Evolutionary conservation across 352 stramenopile species (phyloP).

Genomic region (Phytophthora brassicae): DNA sequence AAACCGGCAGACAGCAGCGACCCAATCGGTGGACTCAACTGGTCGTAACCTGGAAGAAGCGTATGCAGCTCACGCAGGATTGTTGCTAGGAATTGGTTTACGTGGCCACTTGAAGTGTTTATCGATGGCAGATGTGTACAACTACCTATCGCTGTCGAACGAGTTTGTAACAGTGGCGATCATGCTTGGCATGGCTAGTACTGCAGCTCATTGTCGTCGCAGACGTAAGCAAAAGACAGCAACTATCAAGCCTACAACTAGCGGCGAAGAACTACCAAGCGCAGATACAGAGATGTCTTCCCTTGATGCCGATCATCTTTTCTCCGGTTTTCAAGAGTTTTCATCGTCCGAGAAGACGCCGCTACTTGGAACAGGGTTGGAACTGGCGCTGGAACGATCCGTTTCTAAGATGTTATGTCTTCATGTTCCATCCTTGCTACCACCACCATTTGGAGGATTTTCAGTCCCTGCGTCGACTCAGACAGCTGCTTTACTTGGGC

Average conservation of each 20-base stretch:
- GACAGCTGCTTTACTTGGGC: constrained; percentile 93
- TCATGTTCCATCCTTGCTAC: constrained; percentile 96
- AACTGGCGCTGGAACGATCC: constrained; percentile 79
- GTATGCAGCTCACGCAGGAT: constrained; percentile 92
- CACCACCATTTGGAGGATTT: constrained; percentile 93
- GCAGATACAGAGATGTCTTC: constrained; percentile 17
- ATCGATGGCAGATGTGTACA: constrained; percentile 98
- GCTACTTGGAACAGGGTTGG: constrained; percentile 45
- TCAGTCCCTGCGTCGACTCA: constrained; percentile 95
- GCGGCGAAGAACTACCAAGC: constrained; percentile 4
- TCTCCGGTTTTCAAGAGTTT: constrained; percentile 29
- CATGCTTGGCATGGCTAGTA: constrained; percentile 96
- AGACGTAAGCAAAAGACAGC: constrained; percentile 32
- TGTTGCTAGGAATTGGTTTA: constrained; percentile 95
- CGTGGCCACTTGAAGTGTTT: constrained; percentile 94
- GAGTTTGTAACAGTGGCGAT: constrained; percentile 96
- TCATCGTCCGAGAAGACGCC: constrained; percentile 33
- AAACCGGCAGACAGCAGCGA: constrained; percentile 16
- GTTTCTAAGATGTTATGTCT: constrained; percentile 98
- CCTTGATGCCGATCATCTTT: constrained; percentile 24
- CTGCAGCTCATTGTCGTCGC: constrained; percentile 87
- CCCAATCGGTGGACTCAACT: constrained; percentile 17
- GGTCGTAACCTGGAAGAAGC: constrained; percentile 69
- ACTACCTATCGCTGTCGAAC: constrained; percentile 96
- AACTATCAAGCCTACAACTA: constrained; percentile 4